phyloP scores from a whole-genome alignment of 768 basidiomycete species.

The Ramaria rubella region DNA sequence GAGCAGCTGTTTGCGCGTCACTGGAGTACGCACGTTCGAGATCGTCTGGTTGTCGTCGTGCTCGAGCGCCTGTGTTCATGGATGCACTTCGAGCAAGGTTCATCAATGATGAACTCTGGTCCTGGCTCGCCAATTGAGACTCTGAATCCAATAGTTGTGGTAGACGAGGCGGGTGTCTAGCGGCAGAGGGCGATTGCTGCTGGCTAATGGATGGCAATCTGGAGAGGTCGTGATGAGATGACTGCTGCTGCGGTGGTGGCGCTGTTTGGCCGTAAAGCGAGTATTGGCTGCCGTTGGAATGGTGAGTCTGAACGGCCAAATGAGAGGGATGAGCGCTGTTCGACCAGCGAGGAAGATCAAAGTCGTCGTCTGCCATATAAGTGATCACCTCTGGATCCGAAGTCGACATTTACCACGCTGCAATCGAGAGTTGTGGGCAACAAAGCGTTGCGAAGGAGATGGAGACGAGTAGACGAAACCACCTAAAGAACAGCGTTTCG shows the following conservation, averaged over 20 bases:
- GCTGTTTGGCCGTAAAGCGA: constrained; percentile 41
- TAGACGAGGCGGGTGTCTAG: constrained; percentile 51
- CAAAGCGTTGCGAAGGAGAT: constrained; percentile 7
- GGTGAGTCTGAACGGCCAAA: constrained; percentile 30
- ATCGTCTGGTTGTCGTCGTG: constrained; percentile 12
- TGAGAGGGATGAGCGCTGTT: constrained; percentile 32
- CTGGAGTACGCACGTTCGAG: constrained; percentile 15
- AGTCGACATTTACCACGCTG: constrained; percentile 12
- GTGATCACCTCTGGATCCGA: constrained; percentile 12
- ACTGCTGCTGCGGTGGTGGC: constrained; percentile 44
- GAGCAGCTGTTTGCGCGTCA: constrained; percentile 7
- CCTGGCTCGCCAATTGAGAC: constrained; percentile 28
- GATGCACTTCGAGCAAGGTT: constrained; percentile 65
- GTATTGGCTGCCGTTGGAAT: constrained; percentile 24
- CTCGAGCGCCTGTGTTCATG: constrained; percentile 19
- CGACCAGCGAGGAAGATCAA: constrained; percentile 60
- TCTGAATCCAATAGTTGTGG: constrained; percentile 65
- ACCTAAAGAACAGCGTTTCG: too few relatives aligned
- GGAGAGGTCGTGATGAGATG: constrained; percentile 33
- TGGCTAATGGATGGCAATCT: constrained; percentile 44
- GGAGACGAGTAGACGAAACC: too few relatives aligned
- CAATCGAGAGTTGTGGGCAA: constrained; percentile 1
- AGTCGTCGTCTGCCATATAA: constrained; percentile 58
- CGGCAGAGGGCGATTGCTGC: constrained; percentile 31
- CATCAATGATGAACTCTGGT: constrained; percentile 32